Conservation (phyloP, 148 eudicot genomes). For the Selenicereus undatus region DNA sequence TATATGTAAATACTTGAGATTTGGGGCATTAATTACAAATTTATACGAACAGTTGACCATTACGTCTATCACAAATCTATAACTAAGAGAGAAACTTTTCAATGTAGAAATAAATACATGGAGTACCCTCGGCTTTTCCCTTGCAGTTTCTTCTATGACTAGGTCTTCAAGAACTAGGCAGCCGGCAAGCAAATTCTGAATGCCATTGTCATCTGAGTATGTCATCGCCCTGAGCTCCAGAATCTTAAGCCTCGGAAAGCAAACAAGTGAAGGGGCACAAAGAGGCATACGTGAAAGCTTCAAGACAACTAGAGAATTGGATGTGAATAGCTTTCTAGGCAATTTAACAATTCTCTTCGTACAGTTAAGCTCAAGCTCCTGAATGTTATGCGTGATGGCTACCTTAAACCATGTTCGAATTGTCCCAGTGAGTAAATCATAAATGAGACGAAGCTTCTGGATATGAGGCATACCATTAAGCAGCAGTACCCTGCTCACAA, state of each 20-base stretch:
- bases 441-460: slow-evolving; percentile 25
- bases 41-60: slow-evolving; percentile 18
- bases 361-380: slow-evolving; percentile 27
- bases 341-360: not conserved
- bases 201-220: slow-evolving; percentile 15
- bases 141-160: slow-evolving; percentile 25
- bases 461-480: slow-evolving; percentile 14
- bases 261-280: slow-evolving; percentile 18
- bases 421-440: slow-evolving; percentile 19
- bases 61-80: slow-evolving; percentile 20
- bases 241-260: slow-evolving; percentile 25
- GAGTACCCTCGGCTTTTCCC: slow-evolving; percentile 22
- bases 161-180: slow-evolving; percentile 29
- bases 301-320: slow-evolving; percentile 16
- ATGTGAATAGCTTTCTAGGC: slow-evolving; percentile 20
- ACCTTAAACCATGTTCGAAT: slow-evolving; percentile 22
- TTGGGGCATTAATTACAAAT: slow-evolving; percentile 23
- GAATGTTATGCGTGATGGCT: slow-evolving; percentile 20
- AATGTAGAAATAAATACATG: slow-evolving; percentile 13
- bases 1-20: slow-evolving; percentile 27
- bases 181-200: slow-evolving; percentile 23
- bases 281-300: slow-evolving; percentile 30
- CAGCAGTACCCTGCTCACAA: slow-evolving; percentile 28
- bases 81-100: slow-evolving; percentile 19
- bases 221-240: slow-evolving; percentile 24